Base-by-base conservation (phyloP, 2,329 filamentous ascomycete genomes). In the Westerdykella ornata region DNA sequence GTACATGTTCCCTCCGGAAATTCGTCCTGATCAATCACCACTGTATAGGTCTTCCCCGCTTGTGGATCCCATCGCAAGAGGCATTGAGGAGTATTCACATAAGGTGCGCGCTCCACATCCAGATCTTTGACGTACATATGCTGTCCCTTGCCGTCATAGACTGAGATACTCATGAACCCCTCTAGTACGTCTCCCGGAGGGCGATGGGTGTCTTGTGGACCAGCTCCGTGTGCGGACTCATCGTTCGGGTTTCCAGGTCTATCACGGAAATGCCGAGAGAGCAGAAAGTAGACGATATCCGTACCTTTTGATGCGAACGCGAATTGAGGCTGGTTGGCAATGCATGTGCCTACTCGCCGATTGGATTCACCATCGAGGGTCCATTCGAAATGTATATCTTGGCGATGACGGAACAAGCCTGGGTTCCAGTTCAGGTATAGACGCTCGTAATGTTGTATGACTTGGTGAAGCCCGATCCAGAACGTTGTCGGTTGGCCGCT, bases 361-460 rank as follows among this genome's bases (percentile, higher is more conserved):
- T 68, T 63, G n/a, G n/a, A 6, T 14, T 33, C 30, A n/a, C 7
- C 30, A 7, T 53, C 50, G n/a, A 82, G 62, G 44, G 82, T 75
- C 92, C 92, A 98, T 2, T 75, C 74, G 58, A 97, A 94, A 66
- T 98, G 92, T 42, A 89, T 80, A 55, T 98, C 89, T 63, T 95
- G 83, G 7, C 89, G 81, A 59, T 85, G 71, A 1, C 72, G 72
- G 66, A 98, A 98, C 1, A 95, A 72, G 0, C 77, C 76, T 0
- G 92, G 89, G 51, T 95, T 96, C 92, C 92, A 98, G 67, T 97
- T 98, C 41, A 98, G 73, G 64, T 97, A 98, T 52, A 98, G 79
- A 14, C 89, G 94, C 62, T 97, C 88, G 49, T 96, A 98, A 59
- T 95, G 82, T 56, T 95, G 88, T 28, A 87, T 77, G 3, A 96